A percentile compares a stretch with the other conserved stretches of the same genome.
Conservation (phyloP, 495 filamentous ascomycete species). For the Penicillium egyptiacum region DNA sequence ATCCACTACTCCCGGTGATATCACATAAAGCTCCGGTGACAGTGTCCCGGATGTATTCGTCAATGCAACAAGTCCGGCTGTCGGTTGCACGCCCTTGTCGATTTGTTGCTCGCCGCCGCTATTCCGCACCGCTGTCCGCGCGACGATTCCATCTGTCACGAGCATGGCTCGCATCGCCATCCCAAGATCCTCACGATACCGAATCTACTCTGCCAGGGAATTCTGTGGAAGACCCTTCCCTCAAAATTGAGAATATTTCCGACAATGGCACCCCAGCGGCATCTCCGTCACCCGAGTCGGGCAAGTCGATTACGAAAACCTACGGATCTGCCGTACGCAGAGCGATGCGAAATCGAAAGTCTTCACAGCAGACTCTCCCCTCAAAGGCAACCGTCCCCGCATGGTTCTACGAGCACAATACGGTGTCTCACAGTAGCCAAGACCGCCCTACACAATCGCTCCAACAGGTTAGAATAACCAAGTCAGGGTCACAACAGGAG, state of each 20-base stretch:
- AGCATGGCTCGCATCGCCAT: slow-evolving; percentile 35
- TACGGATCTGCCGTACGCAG: slow-evolving; percentile 46
- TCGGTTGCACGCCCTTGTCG: slow-evolving; percentile 44
- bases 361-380: slow-evolving; percentile 20
- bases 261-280: slow-evolving; percentile 17
- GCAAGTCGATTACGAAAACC: slow-evolving; percentile 29
- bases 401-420: slow-evolving; percentile 45
- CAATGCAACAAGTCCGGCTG: slow-evolving; percentile 43
- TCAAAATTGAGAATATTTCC: slow-evolving; percentile 23
- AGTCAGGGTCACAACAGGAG: slow-evolving; percentile 27
- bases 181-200: slow-evolving; percentile 33
- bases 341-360: slow-evolving; percentile 38
- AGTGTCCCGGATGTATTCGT: slow-evolving; percentile 43
- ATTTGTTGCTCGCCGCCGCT: slow-evolving; percentile 45
- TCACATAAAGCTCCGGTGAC: slow-evolving; percentile 31
- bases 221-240: slow-evolving; percentile 26
- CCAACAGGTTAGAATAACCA: slow-evolving; percentile 31
- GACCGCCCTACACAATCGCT: slow-evolving; percentile 12
- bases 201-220: slow-evolving; percentile 23
- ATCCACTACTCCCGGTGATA: slow-evolving; percentile 19
- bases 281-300: slow-evolving; percentile 15
- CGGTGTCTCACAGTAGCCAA: slow-evolving; percentile 22
- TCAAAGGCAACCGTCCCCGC: slow-evolving; percentile 33
- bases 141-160: slow-evolving; percentile 43
- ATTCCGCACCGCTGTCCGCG: slow-evolving; percentile 30